Evolutionary conservation across 164 flowering plant genomes (phyloP), one percentile per base, ranked within the genome.

Genomic region (Aristolochia contorta): DNA sequence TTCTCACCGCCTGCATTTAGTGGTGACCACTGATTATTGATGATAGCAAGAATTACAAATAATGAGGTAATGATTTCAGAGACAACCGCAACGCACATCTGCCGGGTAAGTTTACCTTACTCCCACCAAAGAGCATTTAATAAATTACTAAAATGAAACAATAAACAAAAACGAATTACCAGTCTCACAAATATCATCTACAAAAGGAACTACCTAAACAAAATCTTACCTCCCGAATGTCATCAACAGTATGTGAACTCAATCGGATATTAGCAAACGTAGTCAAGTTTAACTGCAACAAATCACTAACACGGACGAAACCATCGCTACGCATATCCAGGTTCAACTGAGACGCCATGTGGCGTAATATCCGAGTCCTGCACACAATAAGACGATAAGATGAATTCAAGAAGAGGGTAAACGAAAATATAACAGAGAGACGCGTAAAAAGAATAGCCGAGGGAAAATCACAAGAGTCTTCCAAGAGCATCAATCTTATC

Each of bases 291-390:
- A 92, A 74, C 76, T 78, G 80, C 64, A 92, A 68, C 48, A 92
- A 57, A 74, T 92, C 97, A 16, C 75, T 37, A 70, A 87, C 90
- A 65, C 69, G 74, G 37, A 89, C 91, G 76, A 71, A 92, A 16
- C 98, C 98, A 80, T 92, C 97, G 72, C 66, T 77, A 30, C 91
- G 72, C 77, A 92, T 82, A 55, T 79, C 73, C 81, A 92, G 75
- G 32, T 77, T 82, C 73, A 89, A 66, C 69, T 92, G 86, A 41
- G 80, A 61, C 18, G 97, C 96, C 93, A 75, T 83, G 70, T 92
- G 98, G 30, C 98, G 82, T 78, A 92, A 69, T 61, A 92, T 78
- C 1, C 91, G 78, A 6, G 89, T 82, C 74, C 98, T 92, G 77
- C 48, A 70, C 52, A 19, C 45, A 47, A 53, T 16, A 16, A n/a